Conservation (phyloP, 768 basidiomycete species). For the Lentinula boryana region DNA sequence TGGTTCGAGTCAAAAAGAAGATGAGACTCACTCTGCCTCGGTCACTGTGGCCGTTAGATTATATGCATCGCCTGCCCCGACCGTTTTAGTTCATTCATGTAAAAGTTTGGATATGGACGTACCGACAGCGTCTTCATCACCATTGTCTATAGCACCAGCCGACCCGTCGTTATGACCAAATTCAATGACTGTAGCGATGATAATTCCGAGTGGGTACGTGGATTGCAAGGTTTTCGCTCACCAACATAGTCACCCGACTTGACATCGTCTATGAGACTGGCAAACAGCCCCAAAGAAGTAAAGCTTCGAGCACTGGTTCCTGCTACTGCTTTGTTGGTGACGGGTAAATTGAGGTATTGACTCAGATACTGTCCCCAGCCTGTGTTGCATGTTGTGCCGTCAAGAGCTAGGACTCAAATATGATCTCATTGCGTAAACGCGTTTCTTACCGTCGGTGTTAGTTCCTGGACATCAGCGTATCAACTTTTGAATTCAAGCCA, state of each 20-base stretch:
- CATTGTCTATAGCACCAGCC: slow-evolving; percentile 27
- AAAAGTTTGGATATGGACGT: not conserved
- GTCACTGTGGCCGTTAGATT: slow-evolving; percentile 30
- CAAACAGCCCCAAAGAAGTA: slow-evolving; percentile 41
- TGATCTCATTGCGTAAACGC: not conserved
- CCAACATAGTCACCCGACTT: slow-evolving; percentile 37
- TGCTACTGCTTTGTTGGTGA: slow-evolving; percentile 40
- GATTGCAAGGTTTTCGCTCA: not conserved
- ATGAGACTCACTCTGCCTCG: slow-evolving; percentile 22
- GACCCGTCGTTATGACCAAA: slow-evolving; percentile 23
- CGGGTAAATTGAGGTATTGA: slow-evolving; percentile 34
- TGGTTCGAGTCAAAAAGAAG: not conserved
- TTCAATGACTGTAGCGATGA: slow-evolving; percentile 12
- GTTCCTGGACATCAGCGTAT: not conserved
- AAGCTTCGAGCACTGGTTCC: slow-evolving; percentile 42
- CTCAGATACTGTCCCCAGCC: slow-evolving; percentile 41
- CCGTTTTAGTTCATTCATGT: not conserved
- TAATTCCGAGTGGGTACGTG: not conserved
- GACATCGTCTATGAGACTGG: slow-evolving; percentile 31
- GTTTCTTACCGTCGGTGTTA: slow-evolving; percentile 10
- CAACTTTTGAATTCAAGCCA: not conserved
- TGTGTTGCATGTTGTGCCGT: slow-evolving; percentile 9
- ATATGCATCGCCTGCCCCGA: slow-evolving; percentile 20
- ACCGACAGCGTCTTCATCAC: slow-evolving; percentile 34
- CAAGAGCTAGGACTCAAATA: not conserved